phyloP scores from a whole-genome alignment of 2,329 filamentous ascomycete genomes.

The Diaporthe vexans region DNA sequence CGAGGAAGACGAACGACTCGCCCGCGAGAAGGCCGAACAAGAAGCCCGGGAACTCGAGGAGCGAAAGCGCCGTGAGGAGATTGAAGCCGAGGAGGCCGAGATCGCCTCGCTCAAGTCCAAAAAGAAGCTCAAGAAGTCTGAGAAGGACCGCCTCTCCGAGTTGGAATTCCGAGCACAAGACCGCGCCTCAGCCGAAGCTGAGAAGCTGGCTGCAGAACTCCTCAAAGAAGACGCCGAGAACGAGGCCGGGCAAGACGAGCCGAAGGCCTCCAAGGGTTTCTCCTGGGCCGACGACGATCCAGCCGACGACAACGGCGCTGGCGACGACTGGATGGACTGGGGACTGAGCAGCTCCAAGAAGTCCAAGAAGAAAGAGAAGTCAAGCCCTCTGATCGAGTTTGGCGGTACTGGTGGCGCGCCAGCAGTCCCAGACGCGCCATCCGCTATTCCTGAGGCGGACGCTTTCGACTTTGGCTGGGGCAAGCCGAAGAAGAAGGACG shows the following conservation, averaged over 20 bases:
- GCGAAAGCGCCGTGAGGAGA: slow-evolving; percentile 33
- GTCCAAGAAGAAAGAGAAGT: slow-evolving; percentile 53
- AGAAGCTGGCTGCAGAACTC: slow-evolving; percentile 29
- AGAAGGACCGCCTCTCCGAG: slow-evolving; percentile 38
- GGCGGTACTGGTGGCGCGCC: slow-evolving; percentile 41
- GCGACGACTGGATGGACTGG: slow-evolving; percentile 41
- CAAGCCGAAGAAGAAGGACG: slow-evolving; percentile 44
- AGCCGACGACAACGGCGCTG: slow-evolving; percentile 8
- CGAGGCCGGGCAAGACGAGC: not conserved
- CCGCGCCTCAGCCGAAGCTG: slow-evolving; percentile 35
- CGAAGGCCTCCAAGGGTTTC: slow-evolving; percentile 2
- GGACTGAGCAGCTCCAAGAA: slow-evolving; percentile 54
- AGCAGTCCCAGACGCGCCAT: slow-evolving; percentile 25
- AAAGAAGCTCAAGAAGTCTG: slow-evolving; percentile 36
- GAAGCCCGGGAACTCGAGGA: slow-evolving; percentile 40
- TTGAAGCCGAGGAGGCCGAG: slow-evolving; percentile 38
- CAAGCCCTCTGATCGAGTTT: slow-evolving; percentile 39
- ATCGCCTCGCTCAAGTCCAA: slow-evolving; percentile 37
- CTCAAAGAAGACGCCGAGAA: slow-evolving; percentile 49
- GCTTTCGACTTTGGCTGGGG: slow-evolving; percentile 51
- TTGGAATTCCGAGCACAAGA: slow-evolving; percentile 36
- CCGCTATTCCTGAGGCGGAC: slow-evolving; percentile 44
- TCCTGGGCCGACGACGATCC: slow-evolving; percentile 41
- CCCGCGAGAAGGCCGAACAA: slow-evolving; percentile 33
- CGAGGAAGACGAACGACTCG: slow-evolving; percentile 22